A percentile compares a stretch with the other conserved stretches of the same genome.
phyloP scores from a whole-genome alignment of 2,329 filamentous ascomycete species.

The Claviceps fusiformis region DNA sequence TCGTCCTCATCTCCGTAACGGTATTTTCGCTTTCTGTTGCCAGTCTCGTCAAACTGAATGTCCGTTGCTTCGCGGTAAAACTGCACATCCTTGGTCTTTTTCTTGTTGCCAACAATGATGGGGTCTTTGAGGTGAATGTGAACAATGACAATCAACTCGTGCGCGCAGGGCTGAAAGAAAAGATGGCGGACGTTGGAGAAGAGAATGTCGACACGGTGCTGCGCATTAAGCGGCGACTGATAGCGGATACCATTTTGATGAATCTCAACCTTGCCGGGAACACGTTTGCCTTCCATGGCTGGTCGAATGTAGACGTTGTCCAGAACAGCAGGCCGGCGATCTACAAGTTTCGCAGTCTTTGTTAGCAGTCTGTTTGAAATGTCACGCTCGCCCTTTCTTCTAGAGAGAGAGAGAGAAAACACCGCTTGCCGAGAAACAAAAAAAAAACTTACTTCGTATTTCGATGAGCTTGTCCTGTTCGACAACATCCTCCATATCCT shows the following conservation, averaged over 20 bases:
- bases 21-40: conserved; percentile 94
- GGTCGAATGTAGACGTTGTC: conserved; percentile 94
- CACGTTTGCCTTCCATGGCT: conserved; percentile 90
- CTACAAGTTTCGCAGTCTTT: conserved; percentile 24
- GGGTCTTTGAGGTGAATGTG: conserved; percentile 96
- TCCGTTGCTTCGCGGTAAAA: conserved; percentile 97
- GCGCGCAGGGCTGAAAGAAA: conserved; percentile 95
- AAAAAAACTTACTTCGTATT: conserved; percentile 58
- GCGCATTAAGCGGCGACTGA: conserved; percentile 63
- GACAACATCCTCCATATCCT: conserved; percentile 97
- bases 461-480: conserved; percentile 96
- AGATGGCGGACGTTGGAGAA: conserved; percentile 98
- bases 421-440: not conserved
- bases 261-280: conserved; percentile 90
- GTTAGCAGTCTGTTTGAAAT: not conserved
- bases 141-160: conserved; percentile 94
- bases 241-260: conserved; percentile 99
- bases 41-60: conserved; percentile 97
- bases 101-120: conserved; percentile 92
- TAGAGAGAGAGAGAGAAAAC: not conserved
- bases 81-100: conserved; percentile 97
- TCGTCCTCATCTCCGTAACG: conserved; percentile 97
- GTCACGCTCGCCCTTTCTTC: too few species aligned
- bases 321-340: conserved; percentile 77
- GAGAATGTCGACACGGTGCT: conserved; percentile 79